Evolutionary conservation across 2,329 filamentous ascomycete genomes (phyloP), one percentile per base, ranked within the genome.

Genomic region (Niveomyces coronatus): DNA sequence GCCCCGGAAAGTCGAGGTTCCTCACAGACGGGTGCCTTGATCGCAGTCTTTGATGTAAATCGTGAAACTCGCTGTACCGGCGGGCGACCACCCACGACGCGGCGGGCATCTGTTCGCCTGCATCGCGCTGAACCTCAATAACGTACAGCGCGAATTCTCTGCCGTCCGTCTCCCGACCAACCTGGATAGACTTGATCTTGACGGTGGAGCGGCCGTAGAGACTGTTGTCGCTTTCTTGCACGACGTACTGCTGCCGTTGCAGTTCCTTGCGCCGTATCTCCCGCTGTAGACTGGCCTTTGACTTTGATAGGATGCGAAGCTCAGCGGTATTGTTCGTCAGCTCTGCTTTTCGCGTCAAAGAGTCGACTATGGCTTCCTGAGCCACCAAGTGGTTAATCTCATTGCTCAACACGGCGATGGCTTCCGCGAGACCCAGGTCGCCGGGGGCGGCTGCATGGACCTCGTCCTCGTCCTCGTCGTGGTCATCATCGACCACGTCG

Each of bases 211-310:
- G 83, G 3, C 91, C 91, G 52, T 94, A 96, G 17, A 98, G 68
- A 57, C 87, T 94, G 58, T 94, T 98, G 56, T 98, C 93, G 53
- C 87, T 95, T 60, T 98, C 91, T 60, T 98, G 91, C 7, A 96
- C 79, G 31, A 94, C 85, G 50, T 98, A 98, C 56, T 98, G 93
- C 58, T 94, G 91, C 37, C 88, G 76, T 56, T 98, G 91, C 53
- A 98, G 74, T 59, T 96, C 89, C 56, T 96, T 98, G 23, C 88
- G 79, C 40, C 86, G 76, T 39, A 96, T 87, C 58, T 98, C 91
- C 47, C 91, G 74, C 52, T 94, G 84, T 41, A 98, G 65, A 58
- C 91, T 98, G 22, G 87, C 81, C 57, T 91, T 94, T 1, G 87
- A 95, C 58, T 98, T 98, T 39, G 82, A 79, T 35, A 98, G 60